Evolutionary conservation across 2,329 filamentous ascomycete species (phyloP).

Genomic region (Sporothrix brunneoviolacea): DNA sequence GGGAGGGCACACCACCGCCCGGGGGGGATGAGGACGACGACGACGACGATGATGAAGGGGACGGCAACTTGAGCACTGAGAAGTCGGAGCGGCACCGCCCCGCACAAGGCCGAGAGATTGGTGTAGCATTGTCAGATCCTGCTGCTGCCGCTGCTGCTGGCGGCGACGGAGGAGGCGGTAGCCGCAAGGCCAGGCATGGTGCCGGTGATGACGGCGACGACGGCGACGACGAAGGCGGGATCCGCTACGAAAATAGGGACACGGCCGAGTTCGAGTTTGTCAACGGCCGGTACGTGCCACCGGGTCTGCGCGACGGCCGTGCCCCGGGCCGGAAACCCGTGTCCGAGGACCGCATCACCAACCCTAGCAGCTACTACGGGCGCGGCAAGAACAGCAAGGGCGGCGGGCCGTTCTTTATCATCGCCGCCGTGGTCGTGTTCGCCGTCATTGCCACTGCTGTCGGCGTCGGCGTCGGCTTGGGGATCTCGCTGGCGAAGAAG

Average conservation of each 20-base stretch:
- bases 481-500: slow-evolving; percentile 22
- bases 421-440: slow-evolving; percentile 25
- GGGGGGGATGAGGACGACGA: slow-evolving; percentile 15
- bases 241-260: slow-evolving; percentile 5
- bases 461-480: slow-evolving; percentile 35
- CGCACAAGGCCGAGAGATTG: too few relatives aligned
- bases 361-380: slow-evolving; percentile 20
- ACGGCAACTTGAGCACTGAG: neutral
- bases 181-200: neutral
- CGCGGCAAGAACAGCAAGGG: slow-evolving; percentile 21
- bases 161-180: neutral
- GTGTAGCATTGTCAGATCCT: too few relatives aligned
- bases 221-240: neutral
- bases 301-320: slow-evolving; percentile 17
- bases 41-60: neutral
- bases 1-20: slow-evolving; percentile 32
- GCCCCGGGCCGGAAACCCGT: slow-evolving; percentile 15
- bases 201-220: slow-evolving; percentile 9
- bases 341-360: slow-evolving; percentile 7
- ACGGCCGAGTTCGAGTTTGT: slow-evolving; percentile 18
- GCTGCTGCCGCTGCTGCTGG: too few relatives aligned
- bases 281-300: slow-evolving; percentile 19
- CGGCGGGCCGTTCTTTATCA: slow-evolving; percentile 29
- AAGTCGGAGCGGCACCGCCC: too few relatives aligned
- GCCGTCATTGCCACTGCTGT: slow-evolving; percentile 27